Evolutionary conservation across 768 basidiomycete species (phyloP).

Genomic region (Gloeopeniophorella convolvens): DNA sequence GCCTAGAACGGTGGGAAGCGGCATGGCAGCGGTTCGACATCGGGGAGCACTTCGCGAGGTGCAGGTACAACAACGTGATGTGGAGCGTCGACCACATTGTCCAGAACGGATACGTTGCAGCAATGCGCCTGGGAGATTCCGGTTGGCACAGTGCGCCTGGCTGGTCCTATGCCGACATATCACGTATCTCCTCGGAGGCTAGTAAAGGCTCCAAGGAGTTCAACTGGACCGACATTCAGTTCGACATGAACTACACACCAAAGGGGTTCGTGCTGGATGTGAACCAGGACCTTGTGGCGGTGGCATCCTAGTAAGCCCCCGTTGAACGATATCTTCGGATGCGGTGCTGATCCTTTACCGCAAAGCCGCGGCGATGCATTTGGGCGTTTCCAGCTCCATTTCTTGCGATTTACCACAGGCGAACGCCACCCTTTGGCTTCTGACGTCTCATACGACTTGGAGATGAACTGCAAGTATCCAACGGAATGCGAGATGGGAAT

Average conservation of each 20-base stretch:
- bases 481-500: conserved; percentile 10
- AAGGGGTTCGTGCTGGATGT: conserved; percentile 15
- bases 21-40: conserved; percentile 13
- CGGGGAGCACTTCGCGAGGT: conserved; percentile 13
- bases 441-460: background rate
- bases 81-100: conserved; percentile 16
- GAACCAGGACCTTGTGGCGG: conserved; percentile 11
- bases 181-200: background rate
- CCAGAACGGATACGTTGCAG: conserved; percentile 9
- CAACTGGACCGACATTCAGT: conserved; percentile 10
- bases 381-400: conserved; percentile 2
- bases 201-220: background rate
- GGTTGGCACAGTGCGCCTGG: conserved; percentile 13
- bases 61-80: conserved; percentile 11
- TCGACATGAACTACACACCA: conserved; percentile 6
- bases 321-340: background rate
- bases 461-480: conserved; percentile 11
- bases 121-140: conserved; percentile 14
- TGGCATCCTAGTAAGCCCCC: conserved; percentile 9
- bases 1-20: conserved; percentile 9
- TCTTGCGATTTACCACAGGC: conserved; percentile 10
- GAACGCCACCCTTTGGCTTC: conserved; percentile 1
- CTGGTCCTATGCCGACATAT: conserved; percentile 16
- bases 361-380: conserved; percentile 7
- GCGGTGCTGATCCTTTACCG: background rate